These are phyloP conservation scores for Boletus tylopilopsis DNA, from an alignment of 768 basidiomycete species.

Conservation along the genomic window DNA sequence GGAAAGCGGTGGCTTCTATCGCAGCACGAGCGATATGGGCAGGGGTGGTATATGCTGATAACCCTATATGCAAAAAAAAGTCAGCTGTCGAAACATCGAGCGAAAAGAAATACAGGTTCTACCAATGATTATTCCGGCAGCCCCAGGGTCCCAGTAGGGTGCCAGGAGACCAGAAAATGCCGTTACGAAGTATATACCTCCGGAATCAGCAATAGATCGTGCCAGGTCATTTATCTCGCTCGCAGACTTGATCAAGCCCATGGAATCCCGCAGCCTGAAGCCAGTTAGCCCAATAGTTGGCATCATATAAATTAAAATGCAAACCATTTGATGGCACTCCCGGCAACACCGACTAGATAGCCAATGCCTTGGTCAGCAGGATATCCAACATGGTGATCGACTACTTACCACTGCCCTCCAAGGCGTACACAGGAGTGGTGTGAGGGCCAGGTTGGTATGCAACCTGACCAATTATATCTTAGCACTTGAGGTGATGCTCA, in stretches of 20 bases:
- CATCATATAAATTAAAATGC: constrained; percentile 2
- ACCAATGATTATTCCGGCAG: constrained; percentile 84
- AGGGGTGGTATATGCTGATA: constrained; percentile 86
- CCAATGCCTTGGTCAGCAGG: not conserved
- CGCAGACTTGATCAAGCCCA: constrained; percentile 77
- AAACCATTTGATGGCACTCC: constrained; percentile 90
- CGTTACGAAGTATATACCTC: constrained; percentile 94
- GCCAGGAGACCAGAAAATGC: constrained; percentile 95
- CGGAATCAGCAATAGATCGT: constrained; percentile 68
- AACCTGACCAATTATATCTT: constrained; percentile 43
- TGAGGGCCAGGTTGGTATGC: constrained; percentile 85
- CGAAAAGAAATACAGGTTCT: constrained; percentile 8
- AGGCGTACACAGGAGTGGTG: constrained; percentile 80
- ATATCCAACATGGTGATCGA: not conserved
- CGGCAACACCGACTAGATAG: constrained; percentile 80
- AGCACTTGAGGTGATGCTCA: not conserved
- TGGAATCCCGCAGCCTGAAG: constrained; percentile 79
- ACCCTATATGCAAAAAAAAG: constrained; percentile 36
- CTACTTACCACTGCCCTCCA: constrained; percentile 90
- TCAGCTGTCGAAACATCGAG: not conserved
- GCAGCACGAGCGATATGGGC: constrained; percentile 94
- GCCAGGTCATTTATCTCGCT: constrained; percentile 85
- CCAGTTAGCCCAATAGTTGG: not conserved
- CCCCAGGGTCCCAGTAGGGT: constrained; percentile 96
- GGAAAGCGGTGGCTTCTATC: constrained; percentile 93